Percentiles rank a stretch among this genome's conserved stretches.
Conservation (phyloP, 495 filamentous ascomycete genomes). For the Platismatia glauca region DNA sequence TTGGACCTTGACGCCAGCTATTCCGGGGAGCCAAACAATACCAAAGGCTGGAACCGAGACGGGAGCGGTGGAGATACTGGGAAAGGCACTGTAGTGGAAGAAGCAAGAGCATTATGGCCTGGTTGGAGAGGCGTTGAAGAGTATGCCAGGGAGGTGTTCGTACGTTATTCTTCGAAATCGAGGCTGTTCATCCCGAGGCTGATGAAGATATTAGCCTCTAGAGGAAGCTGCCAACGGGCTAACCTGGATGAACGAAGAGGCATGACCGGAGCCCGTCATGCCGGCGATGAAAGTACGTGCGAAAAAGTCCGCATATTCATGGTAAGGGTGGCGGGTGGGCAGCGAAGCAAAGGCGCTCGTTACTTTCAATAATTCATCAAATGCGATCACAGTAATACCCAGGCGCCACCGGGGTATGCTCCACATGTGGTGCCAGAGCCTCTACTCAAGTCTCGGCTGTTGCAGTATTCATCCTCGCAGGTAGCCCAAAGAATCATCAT, state of each 20-base stretch:
- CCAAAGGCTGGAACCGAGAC: conserved; percentile 47
- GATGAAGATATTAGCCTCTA: conserved; percentile 40
- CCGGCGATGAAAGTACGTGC: background rate
- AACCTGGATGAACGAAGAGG: conserved; percentile 63
- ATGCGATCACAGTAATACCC: too few relatives aligned
- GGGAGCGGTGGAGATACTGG: conserved; percentile 48
- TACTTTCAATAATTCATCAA: too few relatives aligned
- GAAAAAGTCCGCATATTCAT: background rate
- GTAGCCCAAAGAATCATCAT: too few relatives aligned
- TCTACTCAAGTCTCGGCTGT: too few relatives aligned
- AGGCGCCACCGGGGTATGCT: too few relatives aligned
- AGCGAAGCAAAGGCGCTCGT: too few relatives aligned
- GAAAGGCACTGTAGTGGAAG: conserved; percentile 55
- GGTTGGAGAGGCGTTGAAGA: conserved; percentile 87
- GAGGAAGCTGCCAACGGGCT: conserved; percentile 91
- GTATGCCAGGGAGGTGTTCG: conserved; percentile 88
- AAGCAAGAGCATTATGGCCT: conserved; percentile 77
- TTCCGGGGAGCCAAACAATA: conserved; percentile 25
- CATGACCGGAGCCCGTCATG: background rate
- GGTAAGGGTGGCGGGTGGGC: background rate
- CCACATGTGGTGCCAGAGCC: too few relatives aligned
- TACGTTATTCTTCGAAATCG: background rate
- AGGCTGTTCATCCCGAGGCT: background rate
- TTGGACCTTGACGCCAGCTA: conserved; percentile 42
- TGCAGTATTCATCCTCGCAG: too few relatives aligned